Evolutionary conservation across 805 yeast genomes (phyloP).

Genomic region (Ogataea naganishii): DNA sequence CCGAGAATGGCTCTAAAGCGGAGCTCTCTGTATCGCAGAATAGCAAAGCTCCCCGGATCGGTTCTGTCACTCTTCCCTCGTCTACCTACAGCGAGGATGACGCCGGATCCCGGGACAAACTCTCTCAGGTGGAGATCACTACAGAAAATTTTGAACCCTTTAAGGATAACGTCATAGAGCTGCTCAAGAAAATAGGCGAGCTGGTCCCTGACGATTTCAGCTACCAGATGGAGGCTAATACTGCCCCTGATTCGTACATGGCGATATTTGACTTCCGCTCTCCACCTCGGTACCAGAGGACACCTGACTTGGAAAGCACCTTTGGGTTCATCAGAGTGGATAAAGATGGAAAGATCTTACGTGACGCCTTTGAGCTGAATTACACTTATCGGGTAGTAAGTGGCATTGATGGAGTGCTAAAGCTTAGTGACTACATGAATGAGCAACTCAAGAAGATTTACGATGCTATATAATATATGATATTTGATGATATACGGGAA

Average conservation of each 20-base stretch:
- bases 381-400: constrained; percentile 44
- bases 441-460: constrained; percentile 28
- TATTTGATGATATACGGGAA: too few relatives aligned
- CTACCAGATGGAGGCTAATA: constrained; percentile 47
- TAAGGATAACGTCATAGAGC: constrained; percentile 11
- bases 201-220: constrained; percentile 36
- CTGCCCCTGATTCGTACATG: constrained; percentile 45
- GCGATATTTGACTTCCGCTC: constrained; percentile 66
- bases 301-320: constrained; percentile 63
- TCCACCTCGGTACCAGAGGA: constrained; percentile 55
- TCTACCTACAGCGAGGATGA: neutral
- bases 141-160: constrained; percentile 19
- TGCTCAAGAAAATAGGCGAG: constrained; percentile 16
- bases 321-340: constrained; percentile 63
- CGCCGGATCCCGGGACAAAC: constrained; percentile 1
- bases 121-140: constrained; percentile 6
- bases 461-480: too few relatives aligned
- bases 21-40: constrained; percentile 21
- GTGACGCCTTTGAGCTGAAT: constrained; percentile 49
- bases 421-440: constrained; percentile 41
- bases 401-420: constrained; percentile 38
- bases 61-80: constrained; percentile 7
- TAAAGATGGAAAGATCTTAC: constrained; percentile 42
- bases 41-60: constrained; percentile 16
- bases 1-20: constrained; percentile 2